Base-by-base conservation (phyloP, 768 basidiomycete species). In the Leucocoprinus birnbaumii region DNA sequence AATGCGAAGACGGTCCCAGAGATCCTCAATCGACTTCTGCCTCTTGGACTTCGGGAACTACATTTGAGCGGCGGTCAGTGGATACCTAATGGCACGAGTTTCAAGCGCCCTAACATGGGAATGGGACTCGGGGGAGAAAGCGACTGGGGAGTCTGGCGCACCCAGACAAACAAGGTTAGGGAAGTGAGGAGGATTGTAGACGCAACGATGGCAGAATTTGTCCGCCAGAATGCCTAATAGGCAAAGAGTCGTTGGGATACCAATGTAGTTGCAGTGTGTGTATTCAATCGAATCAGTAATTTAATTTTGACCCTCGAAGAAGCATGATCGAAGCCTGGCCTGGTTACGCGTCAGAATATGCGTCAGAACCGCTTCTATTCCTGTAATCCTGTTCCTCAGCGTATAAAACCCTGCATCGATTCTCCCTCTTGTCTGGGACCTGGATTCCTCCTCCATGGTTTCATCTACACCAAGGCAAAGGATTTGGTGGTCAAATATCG, bases 31-130 rank as follows among this genome's bases (percentile, higher is more conserved):
- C 60, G 68, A 18, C 71, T 91, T 35, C 61, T 83, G 21, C 80
- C 83, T 0, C 68, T 76, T 22, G 86, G 86, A 5, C 65, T 90
- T 21, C 70, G 69, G 21, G 89, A 92, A 65, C 72, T 93, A 1
- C 91, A 93, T 64, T 64, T 91, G 55, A 91, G 89, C 59, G 91
- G 82, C 0, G 89, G 87, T 2, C 62, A 65, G 27, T 91, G 87
- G 87, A 48, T 77, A 0, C 74, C 80, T 5, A 72, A 86, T 42
- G 65, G 59, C 45, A 86, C 85, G 78, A 13, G 57, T 10, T 78
- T 76, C 65, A 74, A 79, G 59, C 77, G 69, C 10, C 72, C 75
- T 9, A 80, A 79, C 0, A 84, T 91, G 82, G 84, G 83, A 0
- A 90, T 91, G 86, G 86, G 86, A 1, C 61, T 72, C 16, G 78